Conservation (phyloP, 2,329 filamentous ascomycete species). For the Cyphellophora europaea region DNA sequence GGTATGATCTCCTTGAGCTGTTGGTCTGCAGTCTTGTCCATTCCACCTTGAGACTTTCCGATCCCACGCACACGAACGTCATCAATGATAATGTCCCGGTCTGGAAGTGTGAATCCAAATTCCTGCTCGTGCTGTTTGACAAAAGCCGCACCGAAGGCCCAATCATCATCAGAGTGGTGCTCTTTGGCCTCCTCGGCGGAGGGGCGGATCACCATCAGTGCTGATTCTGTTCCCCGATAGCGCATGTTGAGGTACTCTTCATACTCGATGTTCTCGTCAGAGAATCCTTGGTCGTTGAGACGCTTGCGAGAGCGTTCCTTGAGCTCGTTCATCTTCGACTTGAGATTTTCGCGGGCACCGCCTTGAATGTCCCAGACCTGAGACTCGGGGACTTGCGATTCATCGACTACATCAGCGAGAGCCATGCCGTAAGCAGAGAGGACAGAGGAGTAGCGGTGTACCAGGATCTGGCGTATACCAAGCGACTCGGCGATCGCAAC, state of each 20-base stretch:
- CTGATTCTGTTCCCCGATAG: slow-evolving; percentile 82
- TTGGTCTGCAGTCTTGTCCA: slow-evolving; percentile 73
- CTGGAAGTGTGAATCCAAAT: slow-evolving; percentile 80
- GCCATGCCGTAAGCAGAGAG: slow-evolving; percentile 91
- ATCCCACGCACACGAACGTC: slow-evolving; percentile 83
- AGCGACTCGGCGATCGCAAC: slow-evolving; percentile 81
- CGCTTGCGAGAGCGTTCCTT: slow-evolving; percentile 63
- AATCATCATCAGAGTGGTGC: slow-evolving; percentile 55
- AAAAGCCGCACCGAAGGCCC: slow-evolving; percentile 79
- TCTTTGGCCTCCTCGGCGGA: slow-evolving; percentile 50
- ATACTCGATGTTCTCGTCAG: slow-evolving; percentile 63
- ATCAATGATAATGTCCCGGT: slow-evolving; percentile 81
- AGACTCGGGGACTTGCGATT: slow-evolving; percentile 58
- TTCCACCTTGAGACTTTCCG: slow-evolving; percentile 73
- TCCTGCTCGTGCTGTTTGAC: slow-evolving; percentile 82
- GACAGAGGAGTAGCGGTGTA: slow-evolving; percentile 86
- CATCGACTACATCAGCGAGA: slow-evolving; percentile 84
- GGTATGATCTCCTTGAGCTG: slow-evolving; percentile 64
- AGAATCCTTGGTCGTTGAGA: slow-evolving; percentile 70
- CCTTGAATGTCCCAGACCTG: slow-evolving; percentile 50
- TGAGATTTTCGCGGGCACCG: slow-evolving; percentile 52
- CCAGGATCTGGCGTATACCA: slow-evolving; percentile 73
- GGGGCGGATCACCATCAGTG: slow-evolving; percentile 79
- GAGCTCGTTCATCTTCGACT: slow-evolving; percentile 66
- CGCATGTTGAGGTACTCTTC: slow-evolving; percentile 93